Percentiles rank a stretch among this genome's conserved stretches.
phyloP scores from a whole-genome alignment of 495 filamentous ascomycete species.

The Bathelium albidoporum region DNA sequence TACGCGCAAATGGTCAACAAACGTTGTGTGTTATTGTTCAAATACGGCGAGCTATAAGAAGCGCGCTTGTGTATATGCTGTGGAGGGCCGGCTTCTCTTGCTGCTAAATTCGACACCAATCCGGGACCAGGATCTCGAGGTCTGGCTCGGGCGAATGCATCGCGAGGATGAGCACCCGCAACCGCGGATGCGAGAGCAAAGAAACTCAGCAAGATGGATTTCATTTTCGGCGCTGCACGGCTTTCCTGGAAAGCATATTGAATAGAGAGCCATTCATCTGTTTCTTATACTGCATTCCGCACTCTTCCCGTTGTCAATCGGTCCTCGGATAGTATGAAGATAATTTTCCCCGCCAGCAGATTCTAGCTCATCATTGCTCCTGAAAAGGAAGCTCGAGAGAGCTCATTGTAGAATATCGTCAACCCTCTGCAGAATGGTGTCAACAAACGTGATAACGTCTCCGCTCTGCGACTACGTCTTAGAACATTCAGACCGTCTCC shows the following conservation, averaged over 20 bases:
- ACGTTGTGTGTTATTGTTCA: slow-evolving; percentile 3
- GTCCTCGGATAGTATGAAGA: background rate
- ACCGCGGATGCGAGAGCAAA: background rate
- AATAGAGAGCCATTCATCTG: background rate
- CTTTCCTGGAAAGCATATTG: background rate
- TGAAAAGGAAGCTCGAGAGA: background rate
- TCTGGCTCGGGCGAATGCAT: slow-evolving; percentile 2
- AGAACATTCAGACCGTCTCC: background rate
- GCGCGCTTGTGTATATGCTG: slow-evolving; percentile 1
- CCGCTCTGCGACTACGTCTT: background rate
- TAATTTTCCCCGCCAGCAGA: background rate
- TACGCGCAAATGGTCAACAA: background rate
- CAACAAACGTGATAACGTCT: background rate
- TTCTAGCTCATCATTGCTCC: background rate
- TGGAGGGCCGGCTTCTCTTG: background rate
- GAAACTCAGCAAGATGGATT: background rate
- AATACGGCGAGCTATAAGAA: background rate
- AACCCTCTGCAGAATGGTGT: background rate
- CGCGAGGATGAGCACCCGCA: background rate
- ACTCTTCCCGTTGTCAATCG: background rate
- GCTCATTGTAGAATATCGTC: background rate
- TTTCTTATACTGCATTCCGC: background rate
- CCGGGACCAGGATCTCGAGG: background rate
- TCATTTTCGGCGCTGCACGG: no score
- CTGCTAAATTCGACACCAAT: background rate